Conservation (phyloP, 805 yeast genomes). For the Nakazawaea holstii region DNA sequence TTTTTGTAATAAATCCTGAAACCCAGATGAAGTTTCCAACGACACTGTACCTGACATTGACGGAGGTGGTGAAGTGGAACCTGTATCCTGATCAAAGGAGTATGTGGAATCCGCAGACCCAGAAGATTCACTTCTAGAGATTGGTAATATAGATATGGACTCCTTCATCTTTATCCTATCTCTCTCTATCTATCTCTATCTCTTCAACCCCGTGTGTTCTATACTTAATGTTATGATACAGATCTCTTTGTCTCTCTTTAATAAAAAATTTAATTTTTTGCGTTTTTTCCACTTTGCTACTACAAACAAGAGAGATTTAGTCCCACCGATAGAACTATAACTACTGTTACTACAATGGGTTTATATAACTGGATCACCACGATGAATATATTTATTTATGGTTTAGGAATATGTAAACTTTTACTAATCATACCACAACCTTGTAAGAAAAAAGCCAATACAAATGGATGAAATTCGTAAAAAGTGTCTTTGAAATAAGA, state of each 20-base stretch:
- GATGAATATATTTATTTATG: conserved; percentile 31
- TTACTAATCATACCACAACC: conserved; percentile 93
- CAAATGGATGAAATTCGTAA: conserved; percentile 72
- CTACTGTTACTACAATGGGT: too few relatives aligned
- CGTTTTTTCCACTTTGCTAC: background rate
- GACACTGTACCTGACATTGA: background rate
- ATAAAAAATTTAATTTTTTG: too few relatives aligned
- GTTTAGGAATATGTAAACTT: conserved; percentile 86
- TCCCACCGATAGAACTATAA: too few relatives aligned
- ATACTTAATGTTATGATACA: too few relatives aligned
- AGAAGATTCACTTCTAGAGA: conserved; percentile 8
- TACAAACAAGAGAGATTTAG: too few relatives aligned
- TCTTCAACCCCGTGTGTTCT: too few relatives aligned
- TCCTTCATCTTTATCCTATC: conserved; percentile 1
- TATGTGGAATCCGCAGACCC: conserved; percentile 4
- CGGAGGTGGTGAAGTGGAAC: background rate
- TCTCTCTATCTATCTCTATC: background rate
- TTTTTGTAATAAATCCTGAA: background rate
- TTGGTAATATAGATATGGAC: background rate
- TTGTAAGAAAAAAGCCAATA: conserved; percentile 59
- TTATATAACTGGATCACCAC: too few relatives aligned
- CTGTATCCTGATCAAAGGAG: conserved; percentile 7
- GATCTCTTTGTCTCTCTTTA: too few relatives aligned
- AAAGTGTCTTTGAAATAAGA: conserved; percentile 44
- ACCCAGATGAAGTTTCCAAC: conserved; percentile 1